Evolutionary conservation across 176 grass and related monocot species (phyloP).

Genomic region (Oryza glumipatula): DNA sequence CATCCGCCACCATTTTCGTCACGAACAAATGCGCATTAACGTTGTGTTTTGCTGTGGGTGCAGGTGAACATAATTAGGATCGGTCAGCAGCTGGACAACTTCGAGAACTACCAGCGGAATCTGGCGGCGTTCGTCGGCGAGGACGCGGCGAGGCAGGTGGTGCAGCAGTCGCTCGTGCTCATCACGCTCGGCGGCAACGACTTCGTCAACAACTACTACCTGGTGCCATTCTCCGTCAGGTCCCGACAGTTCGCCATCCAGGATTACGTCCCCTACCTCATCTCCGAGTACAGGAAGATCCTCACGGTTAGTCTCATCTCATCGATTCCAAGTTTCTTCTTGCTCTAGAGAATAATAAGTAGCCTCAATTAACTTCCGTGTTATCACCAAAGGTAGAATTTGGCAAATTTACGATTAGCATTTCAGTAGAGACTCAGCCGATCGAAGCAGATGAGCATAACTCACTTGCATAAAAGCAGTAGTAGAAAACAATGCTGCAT

Average conservation of each 20-base stretch:
- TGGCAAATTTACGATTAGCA: background rate
- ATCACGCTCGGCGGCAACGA: constrained; percentile 86
- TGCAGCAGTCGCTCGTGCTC: constrained; percentile 62
- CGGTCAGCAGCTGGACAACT: constrained; percentile 66
- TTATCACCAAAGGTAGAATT: background rate
- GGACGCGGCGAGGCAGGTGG: constrained; percentile 43
- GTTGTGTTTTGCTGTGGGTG: background rate
- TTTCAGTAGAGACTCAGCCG: background rate
- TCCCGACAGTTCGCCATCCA: constrained; percentile 70
- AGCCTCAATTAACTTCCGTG: too few relatives aligned
- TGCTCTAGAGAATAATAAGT: background rate
- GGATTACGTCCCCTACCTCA: constrained; percentile 67
- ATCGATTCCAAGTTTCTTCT: background rate
- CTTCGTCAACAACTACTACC: constrained; percentile 94
- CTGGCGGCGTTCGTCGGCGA: constrained; percentile 57
- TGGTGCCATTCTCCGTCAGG: constrained; percentile 64
- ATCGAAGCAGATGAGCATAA: background rate
- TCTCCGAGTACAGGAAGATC: constrained; percentile 76
- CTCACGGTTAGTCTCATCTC: constrained; percentile 40
- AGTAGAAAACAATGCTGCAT: background rate
- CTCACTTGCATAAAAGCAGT: background rate
- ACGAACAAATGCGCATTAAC: background rate
- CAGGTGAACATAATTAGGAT: constrained; percentile 87
- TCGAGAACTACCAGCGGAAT: constrained; percentile 67
- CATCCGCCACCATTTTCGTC: background rate